Base-by-base conservation (phyloP, 805 yeast genomes). In the Metschnikowia cubensis region DNA sequence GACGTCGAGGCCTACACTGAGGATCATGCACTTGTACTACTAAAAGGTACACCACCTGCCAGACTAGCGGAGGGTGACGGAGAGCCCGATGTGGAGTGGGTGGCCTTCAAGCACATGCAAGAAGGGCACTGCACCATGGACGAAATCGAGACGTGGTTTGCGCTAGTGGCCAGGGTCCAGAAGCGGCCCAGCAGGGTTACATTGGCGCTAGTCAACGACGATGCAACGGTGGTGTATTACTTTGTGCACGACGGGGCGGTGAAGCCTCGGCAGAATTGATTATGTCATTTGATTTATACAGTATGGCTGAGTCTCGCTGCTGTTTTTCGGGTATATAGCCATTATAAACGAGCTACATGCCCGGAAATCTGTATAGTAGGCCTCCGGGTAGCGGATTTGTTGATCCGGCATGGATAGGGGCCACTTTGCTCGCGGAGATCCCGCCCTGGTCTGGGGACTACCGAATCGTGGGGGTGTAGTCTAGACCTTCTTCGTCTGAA, bases 181-280 rank as follows among this genome's bases (percentile, higher is more conserved):
- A 45, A 48, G 8, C 59, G 79, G 25, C 80, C 82, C 0, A 65
- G 64, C 40, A 67, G 82, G 50, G 53, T 86, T 2, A 68, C 83
- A 0, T 54, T 82, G 31, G 90, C 80, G 0, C 69, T 85, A 6
- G 75, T 79, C 2, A 82, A 79, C 56, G 76, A 76, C 49, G 94
- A 86, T 61, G 84, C 89, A 2, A 83, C 90, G 0, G 74, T 84
- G 17, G 84, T 84, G n/a, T 86, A 82, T 57, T 85, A 86, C 63
- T 79, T 80, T 61, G 72, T 83, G 15, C 81, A 84, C 62, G 82
- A 81, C 57, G 91, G 91, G 3, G 65, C 85, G 8, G 80, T 75
- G 33, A 81, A 81, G 61, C 91, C 91, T 1, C 74, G 79, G 50
- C 80, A 77, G 58, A 80, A 80, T 54, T 81, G 25, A 45, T 34